Base-by-base conservation (phyloP, 2,329 filamentous ascomycete genomes). In the Cadophora malorum region DNA sequence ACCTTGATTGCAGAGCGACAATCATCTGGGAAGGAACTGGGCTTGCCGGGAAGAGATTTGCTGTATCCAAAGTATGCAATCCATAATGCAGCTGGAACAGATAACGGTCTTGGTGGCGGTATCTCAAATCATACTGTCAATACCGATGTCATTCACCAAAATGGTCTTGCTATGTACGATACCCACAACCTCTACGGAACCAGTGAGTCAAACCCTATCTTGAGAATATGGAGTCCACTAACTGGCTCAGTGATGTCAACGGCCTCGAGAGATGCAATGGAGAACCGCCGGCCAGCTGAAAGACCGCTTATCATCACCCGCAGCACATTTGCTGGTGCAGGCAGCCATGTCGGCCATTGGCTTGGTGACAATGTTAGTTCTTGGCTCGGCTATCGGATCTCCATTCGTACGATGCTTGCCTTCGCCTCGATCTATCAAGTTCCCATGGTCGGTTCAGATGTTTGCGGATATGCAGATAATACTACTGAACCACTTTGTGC, bases 111-210 rank as follows among this genome's bases (percentile, higher is more conserved):
- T 31, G 59, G 59, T 19, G 84, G 84, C 52, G 82, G 81, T 1
- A 78, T 85, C 31, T 83, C 82, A 0, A 86, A 87, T 77, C 83
- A 86, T 74, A 89, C 91, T 0, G 85, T 92, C 64, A 83, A 87
- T 70, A 91, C 90, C 0, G 86, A 92, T 74, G 79, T 92, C 9
- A 83, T 89, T 9, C 90, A 93, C 76, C 83, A 87, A 52, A 89
- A 91, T 67, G 90, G 90, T 0, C 80, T 89, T 47, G 82, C 83
- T 23, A 87, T 91, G 78, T 93, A 92, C 75, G 92, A 94, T 72
- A 91, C 88, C 0, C 92, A 94, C 77, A 94, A 94, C 73, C 79
- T 94, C 0, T 93, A 92, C 77, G 92, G 92, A 0, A 86, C 86
- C 8, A 89, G 33, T 25, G 28, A 45, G 31, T 64, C 2, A 21